Evolutionary conservation across 164 flowering plant genomes (phyloP).

Genomic region (Chloranthus sessilifolius): DNA sequence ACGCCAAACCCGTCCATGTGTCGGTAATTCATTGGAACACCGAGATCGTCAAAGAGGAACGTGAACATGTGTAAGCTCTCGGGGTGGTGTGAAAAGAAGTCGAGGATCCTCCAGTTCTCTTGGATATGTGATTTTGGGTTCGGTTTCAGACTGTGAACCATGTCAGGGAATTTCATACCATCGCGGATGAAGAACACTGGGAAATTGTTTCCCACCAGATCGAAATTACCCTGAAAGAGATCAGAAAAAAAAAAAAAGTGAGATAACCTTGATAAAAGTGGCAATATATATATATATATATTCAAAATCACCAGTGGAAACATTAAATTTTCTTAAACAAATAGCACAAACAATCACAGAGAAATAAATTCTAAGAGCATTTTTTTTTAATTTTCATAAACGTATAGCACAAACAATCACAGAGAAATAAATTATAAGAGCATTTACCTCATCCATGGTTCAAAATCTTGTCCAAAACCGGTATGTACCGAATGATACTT

Average conservation of each 20-base stretch:
- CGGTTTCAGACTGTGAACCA: constrained; percentile 67
- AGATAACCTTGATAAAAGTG: no score
- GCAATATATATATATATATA: no score
- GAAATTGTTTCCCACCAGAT: constrained; percentile 66
- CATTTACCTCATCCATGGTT: no score
- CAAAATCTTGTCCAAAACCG: no score
- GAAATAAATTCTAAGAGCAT: no score
- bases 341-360: no score
- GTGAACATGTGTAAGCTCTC: constrained; percentile 71
- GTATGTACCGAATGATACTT: no score
- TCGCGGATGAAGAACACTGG: constrained; percentile 71
- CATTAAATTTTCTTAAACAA: no score
- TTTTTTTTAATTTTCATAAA: no score
- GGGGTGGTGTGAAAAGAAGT: constrained; percentile 64
- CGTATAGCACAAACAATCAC: no score
- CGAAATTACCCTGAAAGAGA: constrained; percentile 45
- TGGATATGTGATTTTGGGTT: constrained; percentile 73
- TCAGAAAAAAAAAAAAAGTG: not conserved
- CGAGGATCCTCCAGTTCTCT: constrained; percentile 61
- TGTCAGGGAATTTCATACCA: constrained; percentile 66
- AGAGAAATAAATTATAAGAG: no score
- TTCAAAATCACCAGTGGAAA: no score
- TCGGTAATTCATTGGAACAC: constrained; percentile 73
- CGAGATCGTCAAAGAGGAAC: constrained; percentile 74
- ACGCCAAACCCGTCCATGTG: constrained; percentile 93